A percentile compares a stretch with the other conserved stretches of the same genome.
Evolutionary conservation across 306 rosid genomes (phyloP).

Genomic region (Cicer judaicum): DNA sequence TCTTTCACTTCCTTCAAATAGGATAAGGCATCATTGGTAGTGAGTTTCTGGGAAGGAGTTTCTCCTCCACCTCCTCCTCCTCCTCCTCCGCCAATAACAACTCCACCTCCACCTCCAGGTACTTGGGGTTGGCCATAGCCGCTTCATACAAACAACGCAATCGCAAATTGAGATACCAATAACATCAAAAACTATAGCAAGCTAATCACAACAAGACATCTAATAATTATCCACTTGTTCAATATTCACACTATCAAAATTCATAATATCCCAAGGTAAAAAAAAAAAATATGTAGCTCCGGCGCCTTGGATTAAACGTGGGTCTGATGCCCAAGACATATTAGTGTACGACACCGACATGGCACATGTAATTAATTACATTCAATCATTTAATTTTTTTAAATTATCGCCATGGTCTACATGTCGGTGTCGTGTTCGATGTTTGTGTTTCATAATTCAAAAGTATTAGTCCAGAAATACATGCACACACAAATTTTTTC

Average conservation of each 20-base stretch:
- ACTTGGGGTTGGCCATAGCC: slow-evolving; percentile 63
- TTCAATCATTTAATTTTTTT: too few species aligned
- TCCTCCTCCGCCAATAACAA: slow-evolving; percentile 43
- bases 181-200: slow-evolving; percentile 28
- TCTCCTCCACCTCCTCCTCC: slow-evolving; percentile 57
- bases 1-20: slow-evolving; percentile 89
- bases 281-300: too few species aligned
- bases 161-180: slow-evolving; percentile 38
- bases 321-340: too few species aligned
- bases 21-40: slow-evolving; percentile 79
- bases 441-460: neutral
- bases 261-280: neutral
- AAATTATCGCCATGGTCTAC: too few species aligned
- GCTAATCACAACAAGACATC: slow-evolving; percentile 34
- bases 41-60: slow-evolving; percentile 68
- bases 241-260: slow-evolving; percentile 5
- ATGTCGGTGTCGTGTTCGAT: too few species aligned
- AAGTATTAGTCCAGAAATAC: neutral
- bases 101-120: slow-evolving; percentile 57
- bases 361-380: too few species aligned
- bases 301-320: too few species aligned
- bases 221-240: slow-evolving; percentile 28
- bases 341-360: too few species aligned
- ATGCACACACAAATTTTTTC: slow-evolving; percentile 12
- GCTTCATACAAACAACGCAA: slow-evolving; percentile 51